Base-by-base conservation (phyloP, 2,329 filamentous ascomycete species). In the Alternaria novae-zelandiae region DNA sequence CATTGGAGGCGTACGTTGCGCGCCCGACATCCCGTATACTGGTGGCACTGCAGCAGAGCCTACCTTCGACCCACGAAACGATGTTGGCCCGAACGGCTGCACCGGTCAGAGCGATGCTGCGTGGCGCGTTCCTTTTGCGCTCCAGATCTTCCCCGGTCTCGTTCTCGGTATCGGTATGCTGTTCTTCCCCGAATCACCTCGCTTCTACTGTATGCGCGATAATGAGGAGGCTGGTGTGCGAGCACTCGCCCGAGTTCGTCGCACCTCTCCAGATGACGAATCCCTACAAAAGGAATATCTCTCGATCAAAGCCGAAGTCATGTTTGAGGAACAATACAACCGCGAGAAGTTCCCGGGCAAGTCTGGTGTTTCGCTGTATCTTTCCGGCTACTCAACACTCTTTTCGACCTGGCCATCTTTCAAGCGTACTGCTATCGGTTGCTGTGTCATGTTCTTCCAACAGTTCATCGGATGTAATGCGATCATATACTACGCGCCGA, bases 91-190 rank as follows among this genome's bases (percentile, higher is more conserved):
- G 2, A 65, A 66, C 17, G 70, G 68, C 13, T 72, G 68, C 45
- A 70, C 68, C 15, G 68, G 68, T 11, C 70, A 74, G 23, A 92
- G 64, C 15, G 66, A 71, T 47, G 64, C 70, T 21, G 45, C 70
- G 10, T 74, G 71, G 72, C 90, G 92, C 66, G 92, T 96, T 60
- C 91, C 92, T 57, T 93, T 96, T 68, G 89, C 81, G 57, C 83
- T 96, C 51, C 93, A 96, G 82, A 91, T 95, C 80, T 82, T 88
- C 61, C 96, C 91, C 89, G 92, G 90, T 54, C 46, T 94, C 45
- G 90, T 96, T 66, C 89, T 96, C 28, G 91, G 82, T 25, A 76
- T 77, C 45, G 93, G 93, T 74, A 83, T 85, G 77, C 75, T 77
- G 21, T 71, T 65, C 49, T 71, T 67, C 20, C 72, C 72, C 2